Base-by-base conservation (phyloP, 352 stramenopile species). In the Phytophthora cryptogea region DNA sequence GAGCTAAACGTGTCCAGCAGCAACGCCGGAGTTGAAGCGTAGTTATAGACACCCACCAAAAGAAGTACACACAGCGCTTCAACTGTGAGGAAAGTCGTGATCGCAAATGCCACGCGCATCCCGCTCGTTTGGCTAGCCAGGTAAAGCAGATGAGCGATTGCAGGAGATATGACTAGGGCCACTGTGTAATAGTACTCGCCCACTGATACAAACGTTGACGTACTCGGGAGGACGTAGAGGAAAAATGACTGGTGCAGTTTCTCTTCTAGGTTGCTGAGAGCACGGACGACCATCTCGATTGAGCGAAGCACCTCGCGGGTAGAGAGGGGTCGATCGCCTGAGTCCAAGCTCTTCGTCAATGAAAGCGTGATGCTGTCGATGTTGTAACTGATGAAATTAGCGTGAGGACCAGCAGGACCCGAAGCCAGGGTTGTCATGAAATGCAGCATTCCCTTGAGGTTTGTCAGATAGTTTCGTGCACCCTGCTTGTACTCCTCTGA, bases 221-320 rank as follows among this genome's bases (percentile, higher is more conserved):
- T 75, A 47, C 69, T 90, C 5, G 83, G 83, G 2, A 96, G 70
- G 28, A 95, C 70, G 45, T 96, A 96, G 8, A 95, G 63, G 66
- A 90, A 95, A 47, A 93, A 96, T 33, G 86, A 95, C 61, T 94
- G 86, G 50, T 96, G 86, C 8, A 96, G 66, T 47, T 95, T 95
- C 58, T 95, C 86, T 57, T 95, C 88, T 37, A 94, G 32, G 52
- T 96, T 96, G 72, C 88, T 96, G 20, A 96, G 54, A 6, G 83
- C 80, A 8, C 88, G 86, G 23, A 95, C 54, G 8, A 90, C 54
- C 43, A 89, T 73, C 53, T 92, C 86, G 16, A 89, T 54, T 2
- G 80, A 70, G 6, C 80, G 78, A 8, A 93, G 55, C 4, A 82
- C 52, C 6, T 74, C 71, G 5, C 66, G 70, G 4, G 76, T 48